Conservation (phyloP, 495 filamentous ascomycete species). For the Aspergillus panamensis region DNA sequence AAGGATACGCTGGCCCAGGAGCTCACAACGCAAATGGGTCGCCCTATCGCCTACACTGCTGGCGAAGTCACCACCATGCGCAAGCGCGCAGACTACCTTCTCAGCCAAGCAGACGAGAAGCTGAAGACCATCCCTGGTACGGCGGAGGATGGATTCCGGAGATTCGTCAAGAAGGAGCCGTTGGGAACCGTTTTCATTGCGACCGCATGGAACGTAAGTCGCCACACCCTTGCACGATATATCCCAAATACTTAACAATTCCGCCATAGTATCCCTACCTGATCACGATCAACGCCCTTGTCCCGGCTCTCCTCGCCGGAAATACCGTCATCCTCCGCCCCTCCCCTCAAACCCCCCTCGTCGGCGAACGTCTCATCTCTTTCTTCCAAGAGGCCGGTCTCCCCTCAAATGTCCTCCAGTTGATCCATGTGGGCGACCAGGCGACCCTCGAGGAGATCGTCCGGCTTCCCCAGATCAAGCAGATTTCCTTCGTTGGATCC, state of each 20-base stretch:
- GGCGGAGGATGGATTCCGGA: conserved; percentile 76
- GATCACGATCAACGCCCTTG: conserved; percentile 83
- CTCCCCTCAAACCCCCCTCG: conserved; percentile 87
- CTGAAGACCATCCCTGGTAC: conserved; percentile 69
- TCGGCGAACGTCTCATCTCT: conserved; percentile 75
- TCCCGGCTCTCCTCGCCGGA: conserved; percentile 83
- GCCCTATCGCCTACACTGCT: conserved; percentile 80
- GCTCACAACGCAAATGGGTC: conserved; percentile 89
- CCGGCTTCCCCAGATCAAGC: conserved; percentile 64
- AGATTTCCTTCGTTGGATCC: conserved; percentile 90
- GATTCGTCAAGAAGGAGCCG: conserved; percentile 82
- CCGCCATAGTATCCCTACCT: conserved; percentile 79
- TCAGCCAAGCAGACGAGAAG: conserved; percentile 71
- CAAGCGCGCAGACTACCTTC: conserved; percentile 74
- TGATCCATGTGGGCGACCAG: conserved; percentile 78
- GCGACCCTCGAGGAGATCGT: conserved; percentile 72
- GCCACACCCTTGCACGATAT: neutral
- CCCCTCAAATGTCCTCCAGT: conserved; percentile 76
- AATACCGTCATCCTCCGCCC: conserved; percentile 90
- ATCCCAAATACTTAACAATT: neutral
- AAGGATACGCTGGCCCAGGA: conserved; percentile 78
- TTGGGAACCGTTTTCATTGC: conserved; percentile 81
- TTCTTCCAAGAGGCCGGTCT: conserved; percentile 79
- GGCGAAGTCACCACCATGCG: conserved; percentile 84
- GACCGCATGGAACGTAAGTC: conserved; percentile 89